Percentiles rank a stretch among this genome's conserved stretches.
These are phyloP conservation scores for Kodamaea plutei DNA, from an alignment of 1,139 yeast genomes.

Conservation along the genomic window DNA sequence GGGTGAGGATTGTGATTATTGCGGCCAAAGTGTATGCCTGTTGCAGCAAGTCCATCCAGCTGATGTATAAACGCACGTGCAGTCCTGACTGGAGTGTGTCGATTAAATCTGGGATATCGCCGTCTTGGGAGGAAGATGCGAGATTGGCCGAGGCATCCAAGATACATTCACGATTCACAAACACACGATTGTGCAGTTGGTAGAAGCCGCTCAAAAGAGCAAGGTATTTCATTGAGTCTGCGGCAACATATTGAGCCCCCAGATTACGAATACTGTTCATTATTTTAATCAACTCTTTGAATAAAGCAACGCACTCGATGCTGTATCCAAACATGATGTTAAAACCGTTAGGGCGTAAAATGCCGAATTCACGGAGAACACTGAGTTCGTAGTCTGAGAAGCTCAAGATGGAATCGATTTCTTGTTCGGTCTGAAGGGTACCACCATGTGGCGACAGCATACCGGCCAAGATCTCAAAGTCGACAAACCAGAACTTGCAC, in stretches of 20 bases:
- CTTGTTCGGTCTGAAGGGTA: conserved; percentile 49
- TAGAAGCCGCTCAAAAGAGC: conserved; percentile 32
- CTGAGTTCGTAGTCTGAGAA: conserved; percentile 42
- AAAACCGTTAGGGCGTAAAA: conserved; percentile 48
- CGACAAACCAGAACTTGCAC: conserved; percentile 66
- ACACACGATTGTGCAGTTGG: conserved; percentile 21
- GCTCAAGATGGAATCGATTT: conserved; percentile 47
- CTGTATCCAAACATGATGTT: conserved; percentile 62
- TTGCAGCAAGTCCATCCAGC: conserved; percentile 44
- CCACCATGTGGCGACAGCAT: conserved; percentile 65
- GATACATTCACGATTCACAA: conserved; percentile 21
- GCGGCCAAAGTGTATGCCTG: conserved; percentile 37
- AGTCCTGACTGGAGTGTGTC: conserved; percentile 10
- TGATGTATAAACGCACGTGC: conserved; percentile 15
- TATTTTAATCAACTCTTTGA: conserved; percentile 54
- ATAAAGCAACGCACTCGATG: conserved; percentile 45
- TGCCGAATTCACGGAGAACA: conserved; percentile 34
- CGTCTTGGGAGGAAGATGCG: conserved; percentile 4
- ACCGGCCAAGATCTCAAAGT: conserved; percentile 68
- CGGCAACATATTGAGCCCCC: conserved; percentile 8
- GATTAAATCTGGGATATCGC: conserved; percentile 23
- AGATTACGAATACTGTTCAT: conserved; percentile 38
- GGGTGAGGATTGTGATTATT: conserved; percentile 30
- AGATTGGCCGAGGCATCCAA: conserved; percentile 9
- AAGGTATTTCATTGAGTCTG: conserved; percentile 23